A percentile compares a stretch with the other conserved stretches of the same genome.
Evolutionary conservation across 163 green algal species (phyloP).

Genomic region (Scenedesmus sp.): DNA sequence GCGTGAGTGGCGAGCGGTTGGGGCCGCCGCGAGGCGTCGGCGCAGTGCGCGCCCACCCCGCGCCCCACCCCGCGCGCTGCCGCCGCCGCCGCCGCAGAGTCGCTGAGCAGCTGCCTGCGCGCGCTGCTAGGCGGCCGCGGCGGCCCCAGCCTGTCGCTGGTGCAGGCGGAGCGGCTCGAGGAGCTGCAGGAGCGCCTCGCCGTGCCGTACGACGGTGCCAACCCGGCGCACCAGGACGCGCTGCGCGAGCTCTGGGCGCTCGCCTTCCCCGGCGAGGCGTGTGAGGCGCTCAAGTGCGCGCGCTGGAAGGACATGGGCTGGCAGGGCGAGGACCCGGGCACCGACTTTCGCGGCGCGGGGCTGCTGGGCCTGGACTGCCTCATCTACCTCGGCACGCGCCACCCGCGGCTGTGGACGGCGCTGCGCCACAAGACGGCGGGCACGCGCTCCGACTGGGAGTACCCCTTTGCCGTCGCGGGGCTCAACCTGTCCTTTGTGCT

Average conservation of each 20-base stretch:
- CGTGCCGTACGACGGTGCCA: slow-evolving; percentile 26
- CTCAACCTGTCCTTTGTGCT: slow-evolving; percentile 82
- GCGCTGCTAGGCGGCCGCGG: not conserved
- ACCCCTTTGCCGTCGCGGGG: slow-evolving; percentile 83
- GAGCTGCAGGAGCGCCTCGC: slow-evolving; percentile 33
- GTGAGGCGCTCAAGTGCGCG: slow-evolving; percentile 6
- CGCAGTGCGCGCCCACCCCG: too few relatives aligned
- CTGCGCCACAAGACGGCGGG: slow-evolving; percentile 68
- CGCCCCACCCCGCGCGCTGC: too few relatives aligned
- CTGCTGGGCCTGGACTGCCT: slow-evolving; percentile 76
- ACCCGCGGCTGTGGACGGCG: slow-evolving; percentile 53
- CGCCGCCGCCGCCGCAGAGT: slow-evolving; percentile 4
- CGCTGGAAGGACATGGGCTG: slow-evolving; percentile 49
- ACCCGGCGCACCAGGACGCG: slow-evolving; percentile 33
- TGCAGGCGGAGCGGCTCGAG: slow-evolving; percentile 40
- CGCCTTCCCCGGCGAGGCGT: slow-evolving; percentile 31
- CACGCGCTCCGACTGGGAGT: slow-evolving; percentile 71
- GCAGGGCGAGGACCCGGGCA: slow-evolving; percentile 65
- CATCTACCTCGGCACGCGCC: slow-evolving; percentile 62
- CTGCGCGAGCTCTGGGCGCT: slow-evolving; percentile 41
- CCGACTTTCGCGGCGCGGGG: slow-evolving; percentile 79
- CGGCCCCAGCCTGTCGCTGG: not conserved
- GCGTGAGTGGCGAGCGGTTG: not conserved
- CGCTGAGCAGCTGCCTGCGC: slow-evolving; percentile 12
- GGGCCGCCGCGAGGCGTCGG: too few relatives aligned